These are phyloP conservation scores for Xerocomellus chrysenteron DNA, from an alignment of 768 basidiomycete species.

Conservation along the genomic window DNA sequence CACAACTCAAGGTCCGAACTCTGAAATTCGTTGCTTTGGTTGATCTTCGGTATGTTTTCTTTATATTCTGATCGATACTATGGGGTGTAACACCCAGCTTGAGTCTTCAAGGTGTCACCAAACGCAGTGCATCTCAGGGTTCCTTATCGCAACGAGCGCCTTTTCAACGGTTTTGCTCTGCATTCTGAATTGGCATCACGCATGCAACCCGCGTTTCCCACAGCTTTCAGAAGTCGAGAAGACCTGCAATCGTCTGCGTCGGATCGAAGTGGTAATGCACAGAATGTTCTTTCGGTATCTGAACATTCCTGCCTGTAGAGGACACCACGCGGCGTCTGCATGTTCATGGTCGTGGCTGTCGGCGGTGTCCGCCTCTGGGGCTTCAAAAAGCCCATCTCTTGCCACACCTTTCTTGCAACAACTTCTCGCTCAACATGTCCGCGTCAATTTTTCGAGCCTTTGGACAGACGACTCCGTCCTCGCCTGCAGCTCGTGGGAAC, in stretches of 20 bases:
- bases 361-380: neutral
- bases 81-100: neutral
- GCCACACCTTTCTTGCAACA: neutral
- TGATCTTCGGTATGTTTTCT: neutral
- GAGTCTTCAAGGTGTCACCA: neutral
- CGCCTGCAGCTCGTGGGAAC: conserved; percentile 11
- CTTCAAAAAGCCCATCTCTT: conserved; percentile 13
- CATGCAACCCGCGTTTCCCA: neutral
- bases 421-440: conserved; percentile 15
- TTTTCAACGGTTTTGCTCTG: conserved; percentile 4
- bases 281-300: conserved; percentile 15
- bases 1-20: neutral
- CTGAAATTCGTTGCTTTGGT: neutral
- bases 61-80: neutral
- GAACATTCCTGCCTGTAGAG: neutral
- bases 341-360: conserved; percentile 17
- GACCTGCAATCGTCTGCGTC: neutral
- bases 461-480: conserved; percentile 9
- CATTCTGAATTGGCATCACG: neutral
- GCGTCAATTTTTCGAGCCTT: conserved; percentile 23
- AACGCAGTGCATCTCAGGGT: neutral
- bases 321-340: conserved; percentile 19
- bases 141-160: neutral
- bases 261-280: conserved; percentile 6
- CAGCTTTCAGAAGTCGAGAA: conserved; percentile 24